phyloP scores from a whole-genome alignment of 352 stramenopile genomes.

The Phytophthora tentaculata region DNA sequence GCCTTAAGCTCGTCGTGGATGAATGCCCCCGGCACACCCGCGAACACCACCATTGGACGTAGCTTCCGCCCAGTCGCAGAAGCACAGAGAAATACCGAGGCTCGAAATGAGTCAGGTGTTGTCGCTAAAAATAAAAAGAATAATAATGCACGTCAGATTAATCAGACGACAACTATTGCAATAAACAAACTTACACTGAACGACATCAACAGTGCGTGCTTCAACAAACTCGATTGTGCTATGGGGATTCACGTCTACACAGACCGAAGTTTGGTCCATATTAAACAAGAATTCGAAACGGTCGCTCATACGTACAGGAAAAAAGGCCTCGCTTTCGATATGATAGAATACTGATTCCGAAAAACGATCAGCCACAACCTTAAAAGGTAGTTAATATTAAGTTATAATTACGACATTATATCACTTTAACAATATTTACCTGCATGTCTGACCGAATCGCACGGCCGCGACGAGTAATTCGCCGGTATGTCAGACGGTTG shows the following conservation, averaged over 20 bases:
- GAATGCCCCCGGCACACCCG: slow-evolving; percentile 7
- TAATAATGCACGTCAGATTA: neutral
- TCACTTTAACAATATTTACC: neutral
- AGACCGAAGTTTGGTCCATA: slow-evolving; percentile 24
- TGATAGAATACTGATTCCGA: slow-evolving; percentile 12
- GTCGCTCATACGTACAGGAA: neutral
- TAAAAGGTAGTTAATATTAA: no score
- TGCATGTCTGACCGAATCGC: slow-evolving; percentile 1
- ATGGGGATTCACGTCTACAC: slow-evolving; percentile 23
- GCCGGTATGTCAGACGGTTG: slow-evolving; percentile 10
- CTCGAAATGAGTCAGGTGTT: slow-evolving; percentile 14
- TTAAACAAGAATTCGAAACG: slow-evolving; percentile 9
- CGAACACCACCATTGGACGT: slow-evolving; percentile 10
- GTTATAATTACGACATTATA: neutral
- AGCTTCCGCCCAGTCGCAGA: slow-evolving; percentile 7
- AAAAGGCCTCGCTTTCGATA: slow-evolving; percentile 6
- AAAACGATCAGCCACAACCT: slow-evolving; percentile 14
- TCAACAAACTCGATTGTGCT: slow-evolving; percentile 23
- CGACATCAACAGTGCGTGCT: slow-evolving; percentile 15
- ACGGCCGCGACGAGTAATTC: slow-evolving; percentile 4
- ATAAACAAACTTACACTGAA: slow-evolving; percentile 12
- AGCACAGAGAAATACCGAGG: slow-evolving; percentile 13
- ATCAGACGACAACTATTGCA: neutral
- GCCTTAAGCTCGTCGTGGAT: slow-evolving; percentile 1
- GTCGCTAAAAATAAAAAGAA: neutral